Conservation (phyloP, 23 red algal species). For the Agarophyton chilense region DNA sequence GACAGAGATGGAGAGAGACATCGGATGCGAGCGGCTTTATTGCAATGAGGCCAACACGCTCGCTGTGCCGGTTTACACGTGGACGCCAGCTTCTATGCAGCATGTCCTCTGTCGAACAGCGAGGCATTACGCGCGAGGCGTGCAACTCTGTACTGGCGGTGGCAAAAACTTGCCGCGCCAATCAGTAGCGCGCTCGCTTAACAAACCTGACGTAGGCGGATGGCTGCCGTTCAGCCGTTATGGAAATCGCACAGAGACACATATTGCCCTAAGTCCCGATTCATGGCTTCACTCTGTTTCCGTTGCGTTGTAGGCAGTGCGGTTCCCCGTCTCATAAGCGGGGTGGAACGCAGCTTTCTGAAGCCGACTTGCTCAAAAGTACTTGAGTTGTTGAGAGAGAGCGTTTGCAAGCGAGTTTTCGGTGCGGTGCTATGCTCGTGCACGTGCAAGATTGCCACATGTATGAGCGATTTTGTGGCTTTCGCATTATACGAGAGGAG, state of each 20-base stretch:
- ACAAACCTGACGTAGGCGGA: constrained; percentile 10
- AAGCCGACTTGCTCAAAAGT: background rate
- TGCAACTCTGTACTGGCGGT: background rate
- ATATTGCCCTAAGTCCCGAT: background rate
- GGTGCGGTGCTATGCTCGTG: background rate
- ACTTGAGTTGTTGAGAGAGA: background rate
- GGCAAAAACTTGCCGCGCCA: background rate
- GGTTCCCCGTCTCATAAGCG: constrained; percentile 6
- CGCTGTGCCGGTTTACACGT: background rate
- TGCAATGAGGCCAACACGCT: too few relatives aligned
- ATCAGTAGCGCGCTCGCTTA: background rate
- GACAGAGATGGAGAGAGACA: too few relatives aligned
- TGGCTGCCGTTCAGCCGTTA: background rate
- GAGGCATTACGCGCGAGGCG: background rate
- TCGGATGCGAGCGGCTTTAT: too few relatives aligned
- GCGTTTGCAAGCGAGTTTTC: background rate
- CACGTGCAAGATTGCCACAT: background rate
- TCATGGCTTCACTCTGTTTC: background rate
- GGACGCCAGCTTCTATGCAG: too few relatives aligned
- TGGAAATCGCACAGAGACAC: background rate
- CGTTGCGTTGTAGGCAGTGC: background rate
- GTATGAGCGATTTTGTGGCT: background rate
- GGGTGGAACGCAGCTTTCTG: background rate
- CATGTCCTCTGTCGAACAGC: too few relatives aligned
- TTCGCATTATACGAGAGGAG: background rate